A percentile compares a stretch with the other conserved stretches of the same genome.
These are phyloP conservation scores for Wickerhamomyces sp. DNA, from an alignment of 1,139 yeast genomes.

Conservation along the genomic window DNA sequence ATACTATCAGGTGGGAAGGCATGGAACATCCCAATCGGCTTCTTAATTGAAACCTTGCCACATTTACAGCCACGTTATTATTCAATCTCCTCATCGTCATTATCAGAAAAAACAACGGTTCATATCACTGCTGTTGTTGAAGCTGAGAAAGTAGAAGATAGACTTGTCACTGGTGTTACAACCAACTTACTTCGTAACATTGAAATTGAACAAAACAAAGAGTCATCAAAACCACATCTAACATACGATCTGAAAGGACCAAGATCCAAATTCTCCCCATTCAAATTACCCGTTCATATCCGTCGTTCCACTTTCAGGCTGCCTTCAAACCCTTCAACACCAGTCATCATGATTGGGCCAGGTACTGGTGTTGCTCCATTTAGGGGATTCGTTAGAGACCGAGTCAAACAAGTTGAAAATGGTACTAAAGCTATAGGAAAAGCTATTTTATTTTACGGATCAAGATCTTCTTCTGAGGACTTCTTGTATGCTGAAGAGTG, in stretches of 20 bases:
- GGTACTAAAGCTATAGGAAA: constrained; percentile 60
- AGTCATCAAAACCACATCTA: constrained; percentile 39
- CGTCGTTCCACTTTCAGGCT: constrained; percentile 93
- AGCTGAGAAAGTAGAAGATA: constrained; percentile 22
- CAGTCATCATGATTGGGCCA: constrained; percentile 92
- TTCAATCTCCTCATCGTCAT: constrained; percentile 89
- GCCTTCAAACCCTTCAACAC: constrained; percentile 81
- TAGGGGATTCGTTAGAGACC: constrained; percentile 88
- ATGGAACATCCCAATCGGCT: constrained; percentile 86
- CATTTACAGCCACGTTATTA: constrained; percentile 92
- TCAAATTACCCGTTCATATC: constrained; percentile 81
- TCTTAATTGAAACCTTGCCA: constrained; percentile 74
- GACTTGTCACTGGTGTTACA: constrained; percentile 62
- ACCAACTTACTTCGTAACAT: constrained; percentile 82
- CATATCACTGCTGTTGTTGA: constrained; percentile 94
- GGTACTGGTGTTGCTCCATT: constrained; percentile 99
- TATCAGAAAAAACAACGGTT: constrained; percentile 67
- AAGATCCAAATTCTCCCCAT: constrained; percentile 49
- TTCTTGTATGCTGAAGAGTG: constrained; percentile 84
- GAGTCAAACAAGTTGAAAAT: constrained; percentile 50
- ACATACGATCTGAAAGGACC: constrained; percentile 80
- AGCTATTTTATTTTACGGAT: constrained; percentile 78
- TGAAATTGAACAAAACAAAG: constrained; percentile 56
- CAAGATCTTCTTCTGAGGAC: constrained; percentile 71
- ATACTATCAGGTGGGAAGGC: constrained; percentile 53